Base-by-base conservation (phyloP, 306 rosid species). In the Begonia loranthoides region DNA sequence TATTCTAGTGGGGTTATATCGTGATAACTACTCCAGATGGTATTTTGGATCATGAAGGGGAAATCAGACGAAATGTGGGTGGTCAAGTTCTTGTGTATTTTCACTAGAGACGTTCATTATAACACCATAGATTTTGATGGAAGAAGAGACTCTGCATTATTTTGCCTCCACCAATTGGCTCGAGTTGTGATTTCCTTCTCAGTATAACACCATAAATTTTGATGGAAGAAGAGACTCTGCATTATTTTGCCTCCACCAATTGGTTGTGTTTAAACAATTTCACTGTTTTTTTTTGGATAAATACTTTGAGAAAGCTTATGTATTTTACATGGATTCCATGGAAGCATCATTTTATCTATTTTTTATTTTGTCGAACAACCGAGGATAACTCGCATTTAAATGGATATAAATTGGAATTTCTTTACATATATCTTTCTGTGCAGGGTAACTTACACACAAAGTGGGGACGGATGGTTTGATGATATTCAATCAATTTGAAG, bases 21-120 rank as follows among this genome's bases (percentile, higher is more conserved):
- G 95, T 85, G 70, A 70, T 90, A 55, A 76, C 97, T 24, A 85
- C 97, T 46, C 95, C 97, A 0, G 94, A 90, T 17, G 95, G 95
- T 51, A 72, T 90, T 68, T 69, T 90, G 86, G 97, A 90, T 74
- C 94, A 90, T 49, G 97, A 90, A 70, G 95, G 80, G 73, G 94
- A 94, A 16, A 62, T 78, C 4, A 70, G 28, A 53, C 69, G 75
- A 57, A 82, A 86, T 38, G 94, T 73, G 53, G 79, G 90, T 10
- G 90, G 95, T 53, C 94, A 84, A 72, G 86, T 84, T 69, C 83
- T 80, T 63, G 93, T 87, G 55, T 85, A 76, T 62, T 82, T 84
- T 77, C 93, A 84, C 66, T 89, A 64, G 63, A 58, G 45, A 28
- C 13, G 22, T 41, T 9, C 19, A n/a, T 8, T 13, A 43, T 43